Base-by-base conservation (phyloP, 805 yeast species). In the Candida qinlingensis region DNA sequence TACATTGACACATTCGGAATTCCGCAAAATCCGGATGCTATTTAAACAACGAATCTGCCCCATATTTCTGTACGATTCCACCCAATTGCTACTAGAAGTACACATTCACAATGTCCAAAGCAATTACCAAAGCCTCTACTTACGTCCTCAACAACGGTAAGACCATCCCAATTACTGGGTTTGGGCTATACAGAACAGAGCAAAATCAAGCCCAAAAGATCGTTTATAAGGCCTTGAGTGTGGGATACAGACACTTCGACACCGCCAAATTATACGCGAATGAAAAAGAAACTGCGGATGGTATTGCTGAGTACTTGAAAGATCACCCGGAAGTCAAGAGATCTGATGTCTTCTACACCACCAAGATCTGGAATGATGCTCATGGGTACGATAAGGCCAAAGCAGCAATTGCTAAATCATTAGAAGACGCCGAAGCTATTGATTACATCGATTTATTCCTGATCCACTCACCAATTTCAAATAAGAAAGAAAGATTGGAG, bases 171-270 rank as follows among this genome's bases (percentile, higher is more conserved):
- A 82, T 82, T 4, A 63, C 82, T 36, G 94, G 88, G 1, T 72
- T 86, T 41, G 94, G 94, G 8, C 73, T 83, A n/a, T 82, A 80
- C 52, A 54, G 66, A 25, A 71, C 73, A 33, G 74, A 72, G 39
- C 75, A 72, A 12, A 72, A 72, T 44, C 65, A 68, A 28, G 78
- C 83, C 19, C 12, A 28, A 3, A 37, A 26, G 19, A 35, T 54
- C 10, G 84, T 83, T 10, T 71, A 72, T 52, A 72, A 75, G 38
- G 92, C 91, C 6, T 68, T 84, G 46, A 72, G 77, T 59, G 71
- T 71, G 12, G 91, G 91, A 7, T 85, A 83, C 64, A 75, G 83
- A 54, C 89, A 82, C 63, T 79, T 86, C 54, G 94, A 86, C 63
- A 78, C 90, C 25, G 92, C 92, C 4, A 77, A 76, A 56, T 70